These are phyloP conservation scores for Mycena epipterygia DNA, from an alignment of 768 basidiomycete species.

Conservation along the genomic window DNA sequence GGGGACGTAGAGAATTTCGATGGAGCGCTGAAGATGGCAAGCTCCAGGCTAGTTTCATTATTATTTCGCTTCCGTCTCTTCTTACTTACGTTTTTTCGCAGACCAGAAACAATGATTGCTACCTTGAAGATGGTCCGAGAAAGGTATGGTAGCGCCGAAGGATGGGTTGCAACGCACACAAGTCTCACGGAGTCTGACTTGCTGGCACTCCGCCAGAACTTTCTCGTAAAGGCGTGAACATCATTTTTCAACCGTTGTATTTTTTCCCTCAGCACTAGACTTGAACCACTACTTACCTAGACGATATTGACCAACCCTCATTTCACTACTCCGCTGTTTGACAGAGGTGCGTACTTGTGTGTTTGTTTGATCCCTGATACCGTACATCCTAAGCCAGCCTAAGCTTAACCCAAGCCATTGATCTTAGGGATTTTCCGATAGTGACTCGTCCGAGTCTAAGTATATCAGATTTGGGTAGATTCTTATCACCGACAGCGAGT, in stretches of 20 bases:
- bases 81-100: constrained; percentile 36
- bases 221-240: constrained; percentile 11
- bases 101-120: constrained; percentile 53
- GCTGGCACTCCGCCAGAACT: constrained; percentile 16
- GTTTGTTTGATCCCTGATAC: too few relatives aligned
- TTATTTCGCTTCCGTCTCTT: background rate
- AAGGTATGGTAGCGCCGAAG: constrained; percentile 54
- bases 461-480: too few relatives aligned
- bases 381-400: too few relatives aligned
- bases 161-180: constrained; percentile 47
- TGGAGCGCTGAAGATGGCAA: constrained; percentile 51
- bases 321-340: too few relatives aligned
- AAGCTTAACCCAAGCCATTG: too few relatives aligned
- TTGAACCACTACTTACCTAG: too few relatives aligned
- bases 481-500: background rate
- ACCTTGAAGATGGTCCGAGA: constrained; percentile 47
- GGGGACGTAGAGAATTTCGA: constrained; percentile 51
- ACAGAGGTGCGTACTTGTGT: too few relatives aligned
- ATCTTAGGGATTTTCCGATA: too few relatives aligned
- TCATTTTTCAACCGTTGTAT: background rate
- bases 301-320: too few relatives aligned
- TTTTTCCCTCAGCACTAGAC: too few relatives aligned
- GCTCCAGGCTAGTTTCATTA: constrained; percentile 45
- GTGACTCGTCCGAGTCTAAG: too few relatives aligned
- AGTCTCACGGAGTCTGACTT: constrained; percentile 49